Evolutionary conservation across 768 basidiomycete species (phyloP).

Genomic region (Auriscalpium microsporum): DNA sequence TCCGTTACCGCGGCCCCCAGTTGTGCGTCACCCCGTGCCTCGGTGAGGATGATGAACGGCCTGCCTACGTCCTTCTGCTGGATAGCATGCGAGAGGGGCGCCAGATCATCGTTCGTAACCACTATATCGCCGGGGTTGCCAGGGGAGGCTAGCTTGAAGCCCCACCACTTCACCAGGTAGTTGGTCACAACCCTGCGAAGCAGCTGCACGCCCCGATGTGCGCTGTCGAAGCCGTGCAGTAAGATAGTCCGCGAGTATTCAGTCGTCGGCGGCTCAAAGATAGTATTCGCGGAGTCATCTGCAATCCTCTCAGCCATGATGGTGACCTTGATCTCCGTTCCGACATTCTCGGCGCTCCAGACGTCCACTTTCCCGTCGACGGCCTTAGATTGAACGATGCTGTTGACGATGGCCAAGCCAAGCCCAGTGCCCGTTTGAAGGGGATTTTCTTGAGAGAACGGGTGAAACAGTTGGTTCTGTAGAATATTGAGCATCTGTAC

Average conservation of each 20-base stretch:
- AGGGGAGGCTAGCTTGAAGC: constrained; percentile 41
- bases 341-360: constrained; percentile 81
- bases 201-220: constrained; percentile 59
- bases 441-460: constrained; percentile 95
- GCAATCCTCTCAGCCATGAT: constrained; percentile 64
- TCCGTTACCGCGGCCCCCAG: constrained; percentile 57
- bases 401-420: constrained; percentile 91
- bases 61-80: constrained; percentile 45
- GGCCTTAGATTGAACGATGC: constrained; percentile 78
- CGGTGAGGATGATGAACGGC: constrained; percentile 71
- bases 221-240: constrained; percentile 61
- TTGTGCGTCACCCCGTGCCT: constrained; percentile 55
- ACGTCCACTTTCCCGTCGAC: constrained; percentile 91
- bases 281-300: constrained; percentile 19
- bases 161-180: constrained; percentile 76
- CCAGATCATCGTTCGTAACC: constrained; percentile 72
- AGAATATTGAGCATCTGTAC: not conserved
- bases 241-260: constrained; percentile 36
- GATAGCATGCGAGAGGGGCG: constrained; percentile 48
- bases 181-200: constrained; percentile 50
- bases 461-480: constrained; percentile 91
- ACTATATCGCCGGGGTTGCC: constrained; percentile 58
- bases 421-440: constrained; percentile 89
- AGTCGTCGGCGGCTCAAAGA: constrained; percentile 19
- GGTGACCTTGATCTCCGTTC: constrained; percentile 85